These are phyloP conservation scores for Cytospora leucostoma DNA, from an alignment of 2,329 filamentous ascomycete genomes.

Conservation along the genomic window DNA sequence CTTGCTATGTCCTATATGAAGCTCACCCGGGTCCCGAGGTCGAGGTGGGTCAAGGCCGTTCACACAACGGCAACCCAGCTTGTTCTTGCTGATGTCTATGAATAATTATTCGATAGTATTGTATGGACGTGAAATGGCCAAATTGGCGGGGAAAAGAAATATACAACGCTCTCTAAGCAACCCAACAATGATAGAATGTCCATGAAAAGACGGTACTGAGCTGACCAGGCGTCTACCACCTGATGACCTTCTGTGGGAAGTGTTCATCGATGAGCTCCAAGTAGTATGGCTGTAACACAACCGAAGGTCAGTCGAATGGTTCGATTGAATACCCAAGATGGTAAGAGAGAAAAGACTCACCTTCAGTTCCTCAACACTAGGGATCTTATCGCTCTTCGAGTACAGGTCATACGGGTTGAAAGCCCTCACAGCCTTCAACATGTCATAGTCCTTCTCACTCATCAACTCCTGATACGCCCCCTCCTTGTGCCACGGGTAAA, in stretches of 20 bases:
- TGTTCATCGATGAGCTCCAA: constrained; percentile 73
- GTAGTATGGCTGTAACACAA: constrained; percentile 63
- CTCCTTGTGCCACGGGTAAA: constrained; percentile 88
- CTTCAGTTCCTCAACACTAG: constrained; percentile 76
- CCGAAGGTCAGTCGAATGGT: not conserved
- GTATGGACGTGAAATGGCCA: not conserved
- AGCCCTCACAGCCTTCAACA: constrained; percentile 78
- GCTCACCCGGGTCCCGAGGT: too few species aligned
- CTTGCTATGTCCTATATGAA: too few species aligned
- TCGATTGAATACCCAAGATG: not conserved
- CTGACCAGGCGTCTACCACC: constrained; percentile 55
- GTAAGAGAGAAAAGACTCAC: constrained; percentile 38
- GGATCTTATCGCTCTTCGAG: constrained; percentile 84
- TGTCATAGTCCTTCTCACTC: constrained; percentile 76
- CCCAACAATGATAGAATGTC: not conserved
- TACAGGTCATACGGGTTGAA: constrained; percentile 94
- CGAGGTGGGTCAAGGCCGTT: too few species aligned
- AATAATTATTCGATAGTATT: not conserved
- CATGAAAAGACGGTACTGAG: not conserved
- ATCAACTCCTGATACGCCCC: constrained; percentile 82
- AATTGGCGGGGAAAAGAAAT: not conserved
- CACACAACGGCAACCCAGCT: too few species aligned
- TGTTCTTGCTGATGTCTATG: not conserved
- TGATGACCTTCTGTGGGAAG: constrained; percentile 67
- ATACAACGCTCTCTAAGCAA: not conserved